These are phyloP conservation scores for Nasturtium officinale DNA, from an alignment of 345 rosid species.

Conservation along the genomic window DNA sequence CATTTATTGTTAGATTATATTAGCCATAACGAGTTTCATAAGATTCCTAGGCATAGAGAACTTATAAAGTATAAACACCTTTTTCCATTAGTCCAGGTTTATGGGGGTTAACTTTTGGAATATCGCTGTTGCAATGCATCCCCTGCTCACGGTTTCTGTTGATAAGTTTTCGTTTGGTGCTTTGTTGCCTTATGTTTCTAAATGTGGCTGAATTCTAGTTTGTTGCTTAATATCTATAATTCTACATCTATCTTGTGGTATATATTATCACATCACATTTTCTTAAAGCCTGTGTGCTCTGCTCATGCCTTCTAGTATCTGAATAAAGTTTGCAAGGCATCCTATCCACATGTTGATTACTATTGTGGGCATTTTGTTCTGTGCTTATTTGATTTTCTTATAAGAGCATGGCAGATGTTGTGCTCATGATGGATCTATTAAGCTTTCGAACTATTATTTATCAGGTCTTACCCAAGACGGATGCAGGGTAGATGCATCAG, in stretches of 20 bases:
- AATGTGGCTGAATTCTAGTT: conserved; percentile 6
- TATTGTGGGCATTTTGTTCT: neutral
- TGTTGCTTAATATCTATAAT: neutral
- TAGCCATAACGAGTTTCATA: neutral
- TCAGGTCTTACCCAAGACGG: conserved; percentile 92
- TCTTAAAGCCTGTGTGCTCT: conserved; percentile 21
- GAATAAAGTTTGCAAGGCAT: neutral
- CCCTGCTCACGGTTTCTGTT: conserved; percentile 11
- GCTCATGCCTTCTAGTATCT: conserved; percentile 16
- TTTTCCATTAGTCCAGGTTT: conserved; percentile 13
- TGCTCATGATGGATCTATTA: conserved; percentile 12
- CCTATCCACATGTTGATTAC: neutral
- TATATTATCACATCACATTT: neutral
- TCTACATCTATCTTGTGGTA: neutral
- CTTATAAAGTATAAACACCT: neutral
- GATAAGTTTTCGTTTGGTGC: neutral
- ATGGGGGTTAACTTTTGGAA: conserved; percentile 8
- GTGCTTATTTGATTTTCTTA: conserved; percentile 11
- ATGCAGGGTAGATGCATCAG: conserved; percentile 83
- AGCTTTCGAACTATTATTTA: conserved; percentile 9
- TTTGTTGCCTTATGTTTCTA: neutral
- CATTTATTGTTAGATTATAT: conserved; percentile 14
- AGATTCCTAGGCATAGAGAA: neutral
- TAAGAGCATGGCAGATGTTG: neutral
- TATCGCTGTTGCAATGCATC: conserved; percentile 17